Conservation (phyloP, 768 basidiomycete genomes). For the Cubamyces sp. region DNA sequence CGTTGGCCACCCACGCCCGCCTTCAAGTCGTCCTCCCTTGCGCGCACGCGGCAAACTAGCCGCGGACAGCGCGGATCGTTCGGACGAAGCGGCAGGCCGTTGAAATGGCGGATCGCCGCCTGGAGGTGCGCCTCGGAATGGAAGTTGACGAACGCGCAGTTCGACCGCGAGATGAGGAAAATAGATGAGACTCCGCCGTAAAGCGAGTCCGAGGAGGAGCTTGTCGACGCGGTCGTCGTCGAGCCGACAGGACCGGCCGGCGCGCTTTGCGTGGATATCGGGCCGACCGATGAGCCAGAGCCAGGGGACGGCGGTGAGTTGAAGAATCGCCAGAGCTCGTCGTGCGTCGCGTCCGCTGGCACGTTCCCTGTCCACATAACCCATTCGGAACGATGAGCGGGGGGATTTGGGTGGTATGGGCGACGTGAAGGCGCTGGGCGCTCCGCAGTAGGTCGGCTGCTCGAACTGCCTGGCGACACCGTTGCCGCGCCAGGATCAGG, state of each 20-base stretch:
- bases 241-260: conserved; percentile 19
- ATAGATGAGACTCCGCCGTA: conserved; percentile 75
- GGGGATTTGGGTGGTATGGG: conserved; percentile 71
- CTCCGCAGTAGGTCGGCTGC: conserved; percentile 18
- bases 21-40: conserved; percentile 80
- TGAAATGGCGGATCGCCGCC: conserved; percentile 71
- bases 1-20: conserved; percentile 93
- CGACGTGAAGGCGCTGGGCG: conserved; percentile 42
- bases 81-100: conserved; percentile 71
- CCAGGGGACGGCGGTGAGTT: conserved; percentile 39
- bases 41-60: conserved; percentile 82
- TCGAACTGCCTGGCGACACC: conserved; percentile 15
- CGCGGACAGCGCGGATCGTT: conserved; percentile 72
- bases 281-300: conserved; percentile 17
- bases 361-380: conserved; percentile 98
- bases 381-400: conserved; percentile 82
- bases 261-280: conserved; percentile 21
- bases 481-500: conserved; percentile 18
- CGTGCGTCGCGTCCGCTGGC: conserved; percentile 77
- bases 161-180: conserved; percentile 93
- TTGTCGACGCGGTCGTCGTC: conserved; percentile 5
- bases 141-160: conserved; percentile 94
- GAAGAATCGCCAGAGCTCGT: conserved; percentile 89
- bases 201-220: conserved; percentile 20
- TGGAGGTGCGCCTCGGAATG: conserved; percentile 62